These are phyloP conservation scores for Aspergillus brasiliensis DNA, from an alignment of 2,329 filamentous ascomycete genomes.

Conservation along the genomic window DNA sequence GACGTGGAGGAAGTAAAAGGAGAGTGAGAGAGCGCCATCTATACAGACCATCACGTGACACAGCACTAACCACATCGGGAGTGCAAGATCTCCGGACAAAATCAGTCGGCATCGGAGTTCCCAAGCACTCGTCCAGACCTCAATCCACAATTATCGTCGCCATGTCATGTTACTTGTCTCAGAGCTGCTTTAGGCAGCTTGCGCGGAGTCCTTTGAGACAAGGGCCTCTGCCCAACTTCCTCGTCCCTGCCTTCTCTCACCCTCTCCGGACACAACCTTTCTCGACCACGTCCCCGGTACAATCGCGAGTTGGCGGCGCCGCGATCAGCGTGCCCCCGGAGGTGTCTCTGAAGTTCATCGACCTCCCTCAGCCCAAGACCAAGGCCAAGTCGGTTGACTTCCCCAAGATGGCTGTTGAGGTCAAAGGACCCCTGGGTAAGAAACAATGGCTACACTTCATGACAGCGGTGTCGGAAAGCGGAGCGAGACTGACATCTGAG, in stretches of 20 bases:
- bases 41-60: constrained; percentile 22
- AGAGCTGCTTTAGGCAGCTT: constrained; percentile 62
- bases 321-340: constrained; percentile 79
- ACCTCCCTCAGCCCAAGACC: constrained; percentile 61
- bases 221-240: constrained; percentile 68
- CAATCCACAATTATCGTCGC: constrained; percentile 26
- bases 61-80: constrained; percentile 21
- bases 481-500: constrained; percentile 15
- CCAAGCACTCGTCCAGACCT: constrained; percentile 21
- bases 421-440: constrained; percentile 77
- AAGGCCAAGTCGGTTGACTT: constrained; percentile 64
- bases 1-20: background rate
- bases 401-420: constrained; percentile 66
- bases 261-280: constrained; percentile 58
- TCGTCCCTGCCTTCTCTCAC: constrained; percentile 68
- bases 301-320: constrained; percentile 84
- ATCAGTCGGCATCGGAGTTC: constrained; percentile 32
- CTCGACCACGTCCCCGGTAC: constrained; percentile 66
- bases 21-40: constrained; percentile 9
- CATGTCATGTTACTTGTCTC: constrained; percentile 68
- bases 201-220: constrained; percentile 50
- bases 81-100: constrained; percentile 31
- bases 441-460: background rate
- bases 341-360: constrained; percentile 71
- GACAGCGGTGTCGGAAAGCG: background rate